Evolutionary conservation across 805 yeast species (phyloP).

Genomic region (Yarrowia sp.): DNA sequence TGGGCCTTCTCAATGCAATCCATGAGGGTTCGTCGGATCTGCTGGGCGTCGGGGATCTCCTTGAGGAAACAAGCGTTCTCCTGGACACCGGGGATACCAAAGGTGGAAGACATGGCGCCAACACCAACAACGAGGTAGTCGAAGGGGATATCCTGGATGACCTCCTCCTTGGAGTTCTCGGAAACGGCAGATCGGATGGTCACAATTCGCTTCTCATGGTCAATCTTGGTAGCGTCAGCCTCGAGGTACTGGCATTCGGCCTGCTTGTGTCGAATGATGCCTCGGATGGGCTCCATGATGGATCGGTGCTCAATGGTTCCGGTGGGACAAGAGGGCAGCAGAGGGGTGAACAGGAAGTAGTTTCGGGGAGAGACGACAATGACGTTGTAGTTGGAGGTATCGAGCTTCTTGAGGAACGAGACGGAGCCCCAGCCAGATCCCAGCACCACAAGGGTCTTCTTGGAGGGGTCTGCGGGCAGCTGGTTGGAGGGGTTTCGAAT

Average conservation of each 20-base stretch:
- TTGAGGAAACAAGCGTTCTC: constrained; percentile 88
- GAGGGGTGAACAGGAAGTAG: constrained; percentile 94
- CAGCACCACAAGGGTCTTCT: constrained; percentile 74
- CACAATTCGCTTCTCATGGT: constrained; percentile 70
- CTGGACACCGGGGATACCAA: constrained; percentile 89
- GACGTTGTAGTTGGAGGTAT: constrained; percentile 86
- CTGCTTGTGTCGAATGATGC: constrained; percentile 77
- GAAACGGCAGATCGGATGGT: constrained; percentile 56
- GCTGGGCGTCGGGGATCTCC: constrained; percentile 87
- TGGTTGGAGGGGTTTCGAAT: constrained; percentile 50
- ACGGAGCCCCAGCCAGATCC: constrained; percentile 95
- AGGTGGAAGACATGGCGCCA: constrained; percentile 94
- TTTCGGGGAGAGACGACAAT: constrained; percentile 92
- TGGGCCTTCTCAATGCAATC: constrained; percentile 89
- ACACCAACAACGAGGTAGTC: constrained; percentile 92
- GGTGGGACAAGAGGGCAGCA: constrained; percentile 92
- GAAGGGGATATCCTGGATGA: constrained; percentile 59
- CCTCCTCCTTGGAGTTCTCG: constrained; percentile 52
- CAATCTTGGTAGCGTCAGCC: constrained; percentile 88
- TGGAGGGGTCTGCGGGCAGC: constrained; percentile 60
- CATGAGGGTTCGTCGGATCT: constrained; percentile 82
- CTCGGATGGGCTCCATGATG: constrained; percentile 90
- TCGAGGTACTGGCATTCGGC: constrained; percentile 83
- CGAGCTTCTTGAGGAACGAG: constrained; percentile 80
- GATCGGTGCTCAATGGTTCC: constrained; percentile 90